Percentiles rank a stretch among this genome's conserved stretches.
Evolutionary conservation across 441 rosid genomes (phyloP).

Genomic region (Oxalis stricta): DNA sequence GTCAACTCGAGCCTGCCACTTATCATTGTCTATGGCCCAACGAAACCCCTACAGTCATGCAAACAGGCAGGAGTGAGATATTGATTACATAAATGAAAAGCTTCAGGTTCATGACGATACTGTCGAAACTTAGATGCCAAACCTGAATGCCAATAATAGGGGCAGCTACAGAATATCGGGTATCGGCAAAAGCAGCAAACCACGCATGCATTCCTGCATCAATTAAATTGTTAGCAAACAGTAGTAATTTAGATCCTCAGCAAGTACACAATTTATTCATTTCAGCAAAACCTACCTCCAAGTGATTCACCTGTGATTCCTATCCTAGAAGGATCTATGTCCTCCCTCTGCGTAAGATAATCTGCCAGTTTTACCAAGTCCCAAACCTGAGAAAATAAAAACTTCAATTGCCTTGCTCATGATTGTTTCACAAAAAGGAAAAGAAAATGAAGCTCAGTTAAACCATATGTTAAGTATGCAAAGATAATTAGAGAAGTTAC

Average conservation of each 20-base stretch:
- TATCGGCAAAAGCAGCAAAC: slow-evolving; percentile 78
- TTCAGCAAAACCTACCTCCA: slow-evolving; percentile 50
- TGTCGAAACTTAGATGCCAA: background rate
- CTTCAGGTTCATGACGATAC: background rate
- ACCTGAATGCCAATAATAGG: slow-evolving; percentile 94
- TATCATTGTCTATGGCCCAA: slow-evolving; percentile 80
- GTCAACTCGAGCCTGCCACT: slow-evolving; percentile 77
- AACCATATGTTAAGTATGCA: background rate
- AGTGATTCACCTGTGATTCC: slow-evolving; percentile 91
- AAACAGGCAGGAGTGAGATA: background rate
- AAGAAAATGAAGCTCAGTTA: background rate
- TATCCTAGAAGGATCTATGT: slow-evolving; percentile 64
- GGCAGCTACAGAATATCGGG: slow-evolving; percentile 49
- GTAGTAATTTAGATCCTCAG: slow-evolving; percentile 2
- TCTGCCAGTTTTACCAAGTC: slow-evolving; percentile 87
- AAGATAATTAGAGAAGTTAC: slow-evolving; percentile 20
- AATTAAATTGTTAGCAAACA: slow-evolving; percentile 3
- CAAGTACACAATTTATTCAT: slow-evolving; percentile 2
- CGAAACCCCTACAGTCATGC: slow-evolving; percentile 50
- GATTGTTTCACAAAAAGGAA: background rate
- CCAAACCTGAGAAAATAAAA: slow-evolving; percentile 44
- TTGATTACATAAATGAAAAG: background rate
- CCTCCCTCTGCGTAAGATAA: slow-evolving; percentile 62
- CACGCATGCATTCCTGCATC: slow-evolving; percentile 87
- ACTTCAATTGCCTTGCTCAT: background rate